Conservation (phyloP, 768 basidiomycete genomes). For the Jaapia argillacea region DNA sequence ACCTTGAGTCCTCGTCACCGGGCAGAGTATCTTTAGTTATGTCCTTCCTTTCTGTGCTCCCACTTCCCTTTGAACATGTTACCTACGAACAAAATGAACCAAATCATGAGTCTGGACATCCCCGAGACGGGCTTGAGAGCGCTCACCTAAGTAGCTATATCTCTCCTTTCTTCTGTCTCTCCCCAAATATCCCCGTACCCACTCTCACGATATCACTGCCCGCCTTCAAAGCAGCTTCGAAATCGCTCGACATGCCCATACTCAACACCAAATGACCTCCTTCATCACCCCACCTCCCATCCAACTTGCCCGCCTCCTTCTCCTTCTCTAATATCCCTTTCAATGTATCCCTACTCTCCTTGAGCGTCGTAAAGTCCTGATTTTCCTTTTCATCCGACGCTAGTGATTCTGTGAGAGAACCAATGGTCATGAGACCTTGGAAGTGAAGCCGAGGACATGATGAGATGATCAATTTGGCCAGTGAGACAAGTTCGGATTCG, state of each 20-base stretch:
- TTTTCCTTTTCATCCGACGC: conserved; percentile 36
- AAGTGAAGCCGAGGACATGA: conserved; percentile 69
- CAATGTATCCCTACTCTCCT: conserved; percentile 51
- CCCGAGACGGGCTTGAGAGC: too few species aligned
- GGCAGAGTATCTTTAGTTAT: too few species aligned
- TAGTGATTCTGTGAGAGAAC: conserved; percentile 67
- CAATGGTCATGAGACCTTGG: conserved; percentile 95
- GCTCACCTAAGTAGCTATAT: too few species aligned
- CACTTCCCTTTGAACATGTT: too few species aligned
- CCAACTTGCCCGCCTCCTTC: conserved; percentile 10
- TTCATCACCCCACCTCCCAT: conserved; percentile 26
- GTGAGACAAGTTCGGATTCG: conserved; percentile 43
- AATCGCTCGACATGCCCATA: conserved; percentile 98
- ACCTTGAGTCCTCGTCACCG: too few species aligned
- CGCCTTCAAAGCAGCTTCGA: conserved; percentile 71
- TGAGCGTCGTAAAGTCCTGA: conserved; percentile 68
- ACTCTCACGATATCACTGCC: conserved; percentile 88
- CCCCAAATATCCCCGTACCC: conserved; percentile 85
- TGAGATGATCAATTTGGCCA: conserved; percentile 62
- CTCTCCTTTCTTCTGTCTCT: conserved; percentile 42
- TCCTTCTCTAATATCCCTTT: conserved; percentile 29
- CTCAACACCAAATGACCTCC: conserved; percentile 54
- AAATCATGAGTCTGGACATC: too few species aligned
- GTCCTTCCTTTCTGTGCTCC: too few species aligned
- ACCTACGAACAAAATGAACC: too few species aligned